A percentile compares a stretch with the other conserved stretches of the same genome.
These are phyloP conservation scores for Globisporangium acanthophoron DNA, from an alignment of 352 stramenopile species.

Conservation along the genomic window DNA sequence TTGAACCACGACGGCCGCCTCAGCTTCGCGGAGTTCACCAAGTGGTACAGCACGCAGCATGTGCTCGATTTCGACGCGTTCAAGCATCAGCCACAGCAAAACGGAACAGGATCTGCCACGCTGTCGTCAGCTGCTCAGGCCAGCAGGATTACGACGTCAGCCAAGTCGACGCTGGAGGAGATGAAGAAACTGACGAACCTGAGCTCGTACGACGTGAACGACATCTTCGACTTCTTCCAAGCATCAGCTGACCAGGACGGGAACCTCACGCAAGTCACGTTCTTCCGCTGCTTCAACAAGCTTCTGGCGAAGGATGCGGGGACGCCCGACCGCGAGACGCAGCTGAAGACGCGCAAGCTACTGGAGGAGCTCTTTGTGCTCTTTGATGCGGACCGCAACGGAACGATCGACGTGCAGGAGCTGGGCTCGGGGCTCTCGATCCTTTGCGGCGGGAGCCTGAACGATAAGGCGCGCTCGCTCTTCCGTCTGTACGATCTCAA, in stretches of 20 bases:
- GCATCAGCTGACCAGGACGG: constrained; percentile 53
- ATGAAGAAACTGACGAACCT: constrained; percentile 83
- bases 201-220: constrained; percentile 74
- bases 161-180: constrained; percentile 45
- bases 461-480: constrained; percentile 69
- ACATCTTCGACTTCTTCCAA: constrained; percentile 86
- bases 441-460: constrained; percentile 67
- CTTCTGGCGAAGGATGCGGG: constrained; percentile 45
- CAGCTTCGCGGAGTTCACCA: constrained; percentile 80
- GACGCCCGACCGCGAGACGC: constrained; percentile 23
- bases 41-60: constrained; percentile 65
- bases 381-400: constrained; percentile 80
- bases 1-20: constrained; percentile 60
- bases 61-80: constrained; percentile 14
- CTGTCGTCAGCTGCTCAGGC: constrained; percentile 11
- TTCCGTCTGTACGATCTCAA: constrained; percentile 85
- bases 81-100: constrained; percentile 12
- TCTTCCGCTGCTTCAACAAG: constrained; percentile 85
- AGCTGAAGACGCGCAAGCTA: constrained; percentile 41
- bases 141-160: not conserved
- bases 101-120: not conserved
- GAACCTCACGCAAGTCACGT: constrained; percentile 58
- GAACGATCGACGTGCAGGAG: constrained; percentile 80
- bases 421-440: constrained; percentile 84
- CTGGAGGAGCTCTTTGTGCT: constrained; percentile 73